These are phyloP conservation scores for Mortierella sp. DNA, from an alignment of 371 early-diverging fungal genomes.

Conservation along the genomic window DNA sequence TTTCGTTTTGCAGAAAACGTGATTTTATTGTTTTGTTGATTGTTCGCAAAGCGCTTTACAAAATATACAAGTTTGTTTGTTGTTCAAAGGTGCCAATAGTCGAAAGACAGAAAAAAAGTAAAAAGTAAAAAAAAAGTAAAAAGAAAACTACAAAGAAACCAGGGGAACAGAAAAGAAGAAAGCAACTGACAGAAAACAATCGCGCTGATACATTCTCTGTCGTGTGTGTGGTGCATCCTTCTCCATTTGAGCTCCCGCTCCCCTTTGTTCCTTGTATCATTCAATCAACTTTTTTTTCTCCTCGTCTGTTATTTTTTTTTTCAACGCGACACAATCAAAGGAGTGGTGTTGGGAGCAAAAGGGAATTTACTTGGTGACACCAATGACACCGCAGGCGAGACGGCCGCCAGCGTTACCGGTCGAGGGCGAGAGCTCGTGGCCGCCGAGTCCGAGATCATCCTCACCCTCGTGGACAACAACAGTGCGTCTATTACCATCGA, in stretches of 20 bases:
- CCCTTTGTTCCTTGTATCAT: not conserved
- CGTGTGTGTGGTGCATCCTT: not conserved
- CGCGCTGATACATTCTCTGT: slow-evolving; percentile 20
- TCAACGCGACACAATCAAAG: not conserved
- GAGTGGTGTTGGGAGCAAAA: not conserved
- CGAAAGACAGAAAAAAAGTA: not conserved
- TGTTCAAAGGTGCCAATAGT: not conserved
- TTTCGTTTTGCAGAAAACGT: too few relatives aligned
- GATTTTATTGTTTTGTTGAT: too few relatives aligned
- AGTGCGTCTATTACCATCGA: slow-evolving; percentile 70
- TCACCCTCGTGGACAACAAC: slow-evolving; percentile 86
- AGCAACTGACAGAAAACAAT: not conserved
- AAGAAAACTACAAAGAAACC: not conserved
- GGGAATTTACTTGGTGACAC: slow-evolving; percentile 64
- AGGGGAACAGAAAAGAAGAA: not conserved
- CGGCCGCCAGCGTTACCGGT: slow-evolving; percentile 93
- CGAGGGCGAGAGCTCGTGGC: slow-evolving; percentile 78
- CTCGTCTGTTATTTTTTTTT: not conserved
- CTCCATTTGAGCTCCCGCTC: not conserved
- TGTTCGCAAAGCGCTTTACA: slow-evolving; percentile 25
- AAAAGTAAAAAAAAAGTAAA: not conserved
- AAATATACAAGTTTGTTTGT: slow-evolving; percentile 21
- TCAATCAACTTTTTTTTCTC: not conserved
- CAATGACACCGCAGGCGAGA: slow-evolving; percentile 92
- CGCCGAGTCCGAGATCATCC: slow-evolving; percentile 89